These are phyloP conservation scores for Dispira parvispora DNA, from an alignment of 192 early-diverging fungal genomes.

Conservation along the genomic window DNA sequence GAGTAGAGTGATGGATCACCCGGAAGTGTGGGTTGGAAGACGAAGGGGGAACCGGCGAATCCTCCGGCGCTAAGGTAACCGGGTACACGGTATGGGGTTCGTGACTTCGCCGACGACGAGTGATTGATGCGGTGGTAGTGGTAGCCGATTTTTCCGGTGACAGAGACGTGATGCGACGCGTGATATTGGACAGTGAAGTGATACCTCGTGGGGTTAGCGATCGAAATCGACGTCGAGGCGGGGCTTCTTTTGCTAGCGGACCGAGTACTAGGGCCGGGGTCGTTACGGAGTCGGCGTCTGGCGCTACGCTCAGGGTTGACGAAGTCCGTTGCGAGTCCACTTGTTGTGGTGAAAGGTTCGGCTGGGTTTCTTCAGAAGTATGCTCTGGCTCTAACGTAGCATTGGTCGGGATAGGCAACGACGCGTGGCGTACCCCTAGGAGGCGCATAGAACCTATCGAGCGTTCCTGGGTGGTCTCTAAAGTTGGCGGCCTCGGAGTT, in stretches of 20 bases:
- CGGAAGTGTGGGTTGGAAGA: not conserved
- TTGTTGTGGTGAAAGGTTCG: not conserved
- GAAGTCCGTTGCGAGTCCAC: not conserved
- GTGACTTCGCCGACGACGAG: constrained; percentile 2
- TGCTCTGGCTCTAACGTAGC: not conserved
- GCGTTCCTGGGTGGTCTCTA: not conserved
- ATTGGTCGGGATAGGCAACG: constrained; percentile 6
- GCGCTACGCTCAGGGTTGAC: not conserved
- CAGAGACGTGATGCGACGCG: not conserved
- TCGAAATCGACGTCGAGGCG: not conserved
- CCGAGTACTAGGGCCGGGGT: not conserved
- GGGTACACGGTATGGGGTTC: not conserved
- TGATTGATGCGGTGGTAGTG: not conserved
- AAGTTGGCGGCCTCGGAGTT: not conserved
- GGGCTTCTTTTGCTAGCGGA: not conserved
- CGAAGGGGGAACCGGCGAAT: not conserved
- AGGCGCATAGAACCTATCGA: not conserved
- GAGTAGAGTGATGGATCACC: constrained; percentile 5
- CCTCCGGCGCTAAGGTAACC: not conserved
- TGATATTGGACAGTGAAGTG: constrained; percentile 1
- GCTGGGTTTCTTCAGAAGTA: not conserved
- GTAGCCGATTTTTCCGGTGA: not conserved
- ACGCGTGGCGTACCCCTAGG: constrained; percentile 5
- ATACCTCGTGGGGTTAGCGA: constrained; percentile 4
- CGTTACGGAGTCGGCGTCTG: not conserved